These are phyloP conservation scores for Salvia splendens DNA, from an alignment of 257 asterid species.

Conservation along the genomic window DNA sequence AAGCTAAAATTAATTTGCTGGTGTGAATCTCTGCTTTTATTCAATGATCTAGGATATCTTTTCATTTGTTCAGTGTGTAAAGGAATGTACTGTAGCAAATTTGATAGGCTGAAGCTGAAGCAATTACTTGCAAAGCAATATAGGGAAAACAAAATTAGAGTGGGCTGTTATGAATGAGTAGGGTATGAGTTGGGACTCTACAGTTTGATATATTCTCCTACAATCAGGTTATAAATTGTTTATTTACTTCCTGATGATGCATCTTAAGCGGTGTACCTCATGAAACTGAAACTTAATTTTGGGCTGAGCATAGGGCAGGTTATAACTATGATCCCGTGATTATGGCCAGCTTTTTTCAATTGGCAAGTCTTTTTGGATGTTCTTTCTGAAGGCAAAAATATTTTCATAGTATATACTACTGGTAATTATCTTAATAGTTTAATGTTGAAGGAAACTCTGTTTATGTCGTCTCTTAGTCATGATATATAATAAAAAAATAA, in stretches of 20 bases:
- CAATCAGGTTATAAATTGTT: conserved; percentile 3
- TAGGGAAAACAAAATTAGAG: conserved; percentile 7
- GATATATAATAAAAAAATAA: background rate
- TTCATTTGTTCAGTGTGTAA: background rate
- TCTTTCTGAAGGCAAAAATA: background rate
- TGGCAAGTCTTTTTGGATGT: background rate
- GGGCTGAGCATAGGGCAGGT: conserved; percentile 6
- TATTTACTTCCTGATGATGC: background rate
- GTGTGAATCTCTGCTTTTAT: background rate
- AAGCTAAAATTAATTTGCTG: background rate
- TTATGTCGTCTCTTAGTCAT: background rate
- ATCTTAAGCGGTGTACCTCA: background rate
- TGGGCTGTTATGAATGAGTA: background rate
- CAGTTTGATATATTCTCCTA: background rate
- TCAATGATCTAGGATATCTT: background rate
- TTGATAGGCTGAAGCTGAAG: conserved; percentile 23
- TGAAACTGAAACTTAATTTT: background rate
- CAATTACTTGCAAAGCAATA: conserved; percentile 2
- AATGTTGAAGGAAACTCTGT: conserved; percentile 1
- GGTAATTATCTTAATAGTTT: background rate
- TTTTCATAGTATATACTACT: background rate
- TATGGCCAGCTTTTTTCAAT: background rate
- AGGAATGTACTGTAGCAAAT: background rate
- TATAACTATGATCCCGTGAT: conserved; percentile 1
- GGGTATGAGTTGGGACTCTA: background rate